A percentile compares a stretch with the other conserved stretches of the same genome.
phyloP scores from a whole-genome alignment of 2,329 filamentous ascomycete species.

The Cordyceps cicadae region DNA sequence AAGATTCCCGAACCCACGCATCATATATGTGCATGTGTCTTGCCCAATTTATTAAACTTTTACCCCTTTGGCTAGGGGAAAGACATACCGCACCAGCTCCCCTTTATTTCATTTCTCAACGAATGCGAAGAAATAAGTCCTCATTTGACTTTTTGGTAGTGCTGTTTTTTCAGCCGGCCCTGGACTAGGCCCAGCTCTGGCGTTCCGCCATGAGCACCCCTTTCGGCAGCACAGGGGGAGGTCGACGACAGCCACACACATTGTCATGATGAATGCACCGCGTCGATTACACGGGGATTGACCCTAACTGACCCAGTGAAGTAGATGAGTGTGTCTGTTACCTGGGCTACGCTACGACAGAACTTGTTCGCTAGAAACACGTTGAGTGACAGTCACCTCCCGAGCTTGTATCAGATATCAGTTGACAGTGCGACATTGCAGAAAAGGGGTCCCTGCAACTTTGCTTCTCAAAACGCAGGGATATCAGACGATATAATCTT shows the following conservation, averaged over 20 bases:
- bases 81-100: neutral
- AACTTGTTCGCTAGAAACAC: no score
- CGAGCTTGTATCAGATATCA: neutral
- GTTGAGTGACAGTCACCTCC: neutral
- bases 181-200: neutral
- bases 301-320: no score
- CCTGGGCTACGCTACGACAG: no score
- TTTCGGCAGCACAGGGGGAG: no score
- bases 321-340: no score
- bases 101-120: neutral
- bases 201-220: no score
- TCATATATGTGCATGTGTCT: neutral
- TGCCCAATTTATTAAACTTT: neutral
- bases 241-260: no score
- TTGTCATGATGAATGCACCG: no score
- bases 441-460: neutral
- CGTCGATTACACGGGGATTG: no score
- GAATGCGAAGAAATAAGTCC: neutral
- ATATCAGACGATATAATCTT: slow-evolving; percentile 4
- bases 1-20: neutral
- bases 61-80: neutral
- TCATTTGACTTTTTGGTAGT: neutral
- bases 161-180: neutral
- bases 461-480: neutral
- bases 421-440: neutral